Base-by-base conservation (phyloP, 768 basidiomycete genomes). In the Trametes gibbosa region DNA sequence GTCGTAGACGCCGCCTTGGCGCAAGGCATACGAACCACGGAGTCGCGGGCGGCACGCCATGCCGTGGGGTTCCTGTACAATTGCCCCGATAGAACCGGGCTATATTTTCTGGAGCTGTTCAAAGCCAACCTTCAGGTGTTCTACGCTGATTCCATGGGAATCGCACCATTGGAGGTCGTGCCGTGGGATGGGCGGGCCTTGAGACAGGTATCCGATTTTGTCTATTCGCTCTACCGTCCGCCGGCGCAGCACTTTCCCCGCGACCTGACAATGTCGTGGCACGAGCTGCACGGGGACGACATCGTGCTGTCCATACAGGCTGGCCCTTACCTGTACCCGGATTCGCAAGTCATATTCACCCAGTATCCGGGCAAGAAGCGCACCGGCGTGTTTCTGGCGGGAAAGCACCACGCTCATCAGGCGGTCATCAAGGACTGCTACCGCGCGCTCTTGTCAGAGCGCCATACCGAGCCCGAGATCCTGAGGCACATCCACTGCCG, bases 351-450 rank as follows among this genome's bases (percentile, higher is more conserved):
- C 35, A n/a, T 59, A 12, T 39, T 53, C 42, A 29, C 21, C 2
- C 35, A 21, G 10, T 6, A 37, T 1, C 32, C 43, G 10, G n/a
- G 57, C 5, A 25, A 50, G 4, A 50, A 39, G 16, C 49, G 50
- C 12, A 51, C 49, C 2, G 40, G 40, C 1, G 27, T 58, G n/a
- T 46, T 51, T 23, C n/a, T 34, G 1, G 43, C 50, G 2, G 29
- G 43, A 1, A 12, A 24, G 1, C 17, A n/a, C 3, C 3, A 9
- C 3, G 32, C 2, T 16, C 19, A 23, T 13, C 42, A 39, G 9
- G 27, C 34, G 2, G 39, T 58, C 35, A 46, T 58, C 57, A 51
- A 52, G 34, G 57, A 58, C n/a, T 34, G 6, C 1, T 46, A 58
- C 29, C 35, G 42, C 2, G 19, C n/a, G 5, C 40, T 24, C 0